Evolutionary conservation across 495 filamentous ascomycete species (phyloP).

Genomic region (Pyrenula aspistea): DNA sequence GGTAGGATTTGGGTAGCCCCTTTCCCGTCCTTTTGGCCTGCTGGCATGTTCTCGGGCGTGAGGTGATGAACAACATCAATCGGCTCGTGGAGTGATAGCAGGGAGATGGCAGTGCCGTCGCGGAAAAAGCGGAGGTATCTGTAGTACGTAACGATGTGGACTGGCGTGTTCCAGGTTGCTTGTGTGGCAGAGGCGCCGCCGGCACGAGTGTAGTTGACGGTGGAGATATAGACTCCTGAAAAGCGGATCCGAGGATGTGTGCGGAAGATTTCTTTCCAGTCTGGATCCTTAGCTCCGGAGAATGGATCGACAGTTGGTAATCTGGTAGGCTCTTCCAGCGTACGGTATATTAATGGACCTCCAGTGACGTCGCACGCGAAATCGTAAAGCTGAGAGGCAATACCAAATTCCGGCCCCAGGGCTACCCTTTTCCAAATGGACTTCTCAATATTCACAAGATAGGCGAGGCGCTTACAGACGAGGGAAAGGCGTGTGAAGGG

Average conservation of each 20-base stretch:
- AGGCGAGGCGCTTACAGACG: slow-evolving; percentile 82
- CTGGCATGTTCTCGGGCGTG: slow-evolving; percentile 36
- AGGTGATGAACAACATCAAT: slow-evolving; percentile 70
- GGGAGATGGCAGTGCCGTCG: slow-evolving; percentile 67
- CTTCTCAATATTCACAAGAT: slow-evolving; percentile 72
- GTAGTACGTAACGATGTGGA: slow-evolving; percentile 96
- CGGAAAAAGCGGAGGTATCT: slow-evolving; percentile 92
- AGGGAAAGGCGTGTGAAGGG: slow-evolving; percentile 65
- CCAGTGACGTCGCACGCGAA: slow-evolving; percentile 56
- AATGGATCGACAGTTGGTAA: neutral
- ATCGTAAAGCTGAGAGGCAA: slow-evolving; percentile 74
- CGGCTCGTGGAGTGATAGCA: slow-evolving; percentile 71
- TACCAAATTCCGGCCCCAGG: slow-evolving; percentile 56
- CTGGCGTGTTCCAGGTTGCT: slow-evolving; percentile 64
- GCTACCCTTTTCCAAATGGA: slow-evolving; percentile 80
- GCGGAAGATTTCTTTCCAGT: slow-evolving; percentile 58
- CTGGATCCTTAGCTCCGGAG: neutral
- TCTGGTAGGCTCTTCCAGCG: slow-evolving; percentile 7
- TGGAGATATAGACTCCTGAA: slow-evolving; percentile 90
- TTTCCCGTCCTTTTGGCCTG: slow-evolving; percentile 20
- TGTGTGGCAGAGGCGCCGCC: slow-evolving; percentile 50
- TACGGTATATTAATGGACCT: slow-evolving; percentile 29
- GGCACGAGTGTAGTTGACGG: slow-evolving; percentile 83
- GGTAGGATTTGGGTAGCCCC: slow-evolving; percentile 22
- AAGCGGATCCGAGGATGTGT: slow-evolving; percentile 78